Base-by-base conservation (phyloP, 2,329 filamentous ascomycete genomes). In the Arthrobotrys musiformis region DNA sequence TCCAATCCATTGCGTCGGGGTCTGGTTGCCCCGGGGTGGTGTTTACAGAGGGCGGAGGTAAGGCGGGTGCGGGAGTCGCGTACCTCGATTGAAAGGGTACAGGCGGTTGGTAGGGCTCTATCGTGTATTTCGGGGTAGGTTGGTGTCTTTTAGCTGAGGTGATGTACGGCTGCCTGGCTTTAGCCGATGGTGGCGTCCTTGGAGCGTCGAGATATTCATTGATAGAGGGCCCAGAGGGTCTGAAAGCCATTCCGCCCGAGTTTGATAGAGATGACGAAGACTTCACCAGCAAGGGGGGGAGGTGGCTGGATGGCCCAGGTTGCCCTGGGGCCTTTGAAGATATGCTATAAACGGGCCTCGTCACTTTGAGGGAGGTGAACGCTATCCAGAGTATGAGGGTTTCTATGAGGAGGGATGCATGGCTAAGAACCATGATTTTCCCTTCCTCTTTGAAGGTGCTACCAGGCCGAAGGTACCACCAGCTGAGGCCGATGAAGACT, bases 1-100 rank as follows among this genome's bases (percentile, higher is more conserved):
- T 72, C 73, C 66, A 70, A 26, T 78, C 73, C 73, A 78, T 78
- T 13, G 73, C 73, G 30, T 78, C 73, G 13, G 73, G 66, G 40
- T 78, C 73, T n/a, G 61, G 58, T 37, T 26, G 52, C 33, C 50
- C 50, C 17, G 61, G 42, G 9, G 63, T 69, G 7, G 48, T 46
- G 13, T 56, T 54, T n/a, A 44, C 46, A 8, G 67, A 54, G 33
- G 9, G 24, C 2, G 50, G 50, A 60, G 33, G 54, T 9, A 40
- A 7, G 26, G 33, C 17, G 4, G 54, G 54, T 5, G 54, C 54
- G 24, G 42, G 37, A 26, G 42, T 52, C 35, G 44, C 33, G 17
- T 63, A 28, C 42, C 66, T 24, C 1, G 40, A 26, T 26, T 61
- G 61, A 22, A 50, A 48, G 30, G 48, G 19, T 44, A 19, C 9